phyloP scores from a whole-genome alignment of 352 stramenopile genomes.

The Phytophthora idaei region DNA sequence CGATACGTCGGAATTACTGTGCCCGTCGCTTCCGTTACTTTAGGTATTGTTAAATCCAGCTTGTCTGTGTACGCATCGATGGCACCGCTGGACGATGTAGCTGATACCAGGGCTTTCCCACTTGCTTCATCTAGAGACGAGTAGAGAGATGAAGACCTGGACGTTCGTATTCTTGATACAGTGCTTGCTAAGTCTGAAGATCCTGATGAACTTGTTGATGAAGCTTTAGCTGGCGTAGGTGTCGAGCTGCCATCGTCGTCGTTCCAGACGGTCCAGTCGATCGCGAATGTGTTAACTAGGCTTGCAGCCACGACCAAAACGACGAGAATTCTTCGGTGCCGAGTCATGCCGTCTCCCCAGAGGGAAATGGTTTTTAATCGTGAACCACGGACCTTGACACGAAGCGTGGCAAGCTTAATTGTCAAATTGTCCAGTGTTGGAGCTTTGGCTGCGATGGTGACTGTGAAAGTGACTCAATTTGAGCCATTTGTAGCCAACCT shows the following conservation, averaged over 20 bases:
- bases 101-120: neutral
- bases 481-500: slow-evolving; percentile 3
- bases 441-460: slow-evolving; percentile 10
- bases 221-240: neutral
- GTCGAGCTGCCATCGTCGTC: slow-evolving; percentile 9
- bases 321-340: slow-evolving; percentile 6
- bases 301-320: slow-evolving; percentile 15
- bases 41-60: slow-evolving; percentile 2
- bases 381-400: slow-evolving; percentile 1
- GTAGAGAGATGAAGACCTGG: slow-evolving; percentile 2
- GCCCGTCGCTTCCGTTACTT: slow-evolving; percentile 4
- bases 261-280: slow-evolving; percentile 25
- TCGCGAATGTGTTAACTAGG: slow-evolving; percentile 6
- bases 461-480: slow-evolving; percentile 20
- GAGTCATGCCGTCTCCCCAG: neutral
- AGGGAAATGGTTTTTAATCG: slow-evolving; percentile 1
- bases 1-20: slow-evolving; percentile 14
- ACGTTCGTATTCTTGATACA: neutral
- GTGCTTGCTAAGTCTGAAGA: neutral
- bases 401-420: slow-evolving; percentile 1
- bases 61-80: slow-evolving; percentile 5
- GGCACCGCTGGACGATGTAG: slow-evolving; percentile 3
- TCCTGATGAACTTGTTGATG: slow-evolving; percentile 1
- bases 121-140: slow-evolving; percentile 1
- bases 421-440: slow-evolving; percentile 7